Percentiles rank a stretch among this genome's conserved stretches.
Conservation (phyloP, 2,329 filamentous ascomycete genomes). For the Onygenales sp. region DNA sequence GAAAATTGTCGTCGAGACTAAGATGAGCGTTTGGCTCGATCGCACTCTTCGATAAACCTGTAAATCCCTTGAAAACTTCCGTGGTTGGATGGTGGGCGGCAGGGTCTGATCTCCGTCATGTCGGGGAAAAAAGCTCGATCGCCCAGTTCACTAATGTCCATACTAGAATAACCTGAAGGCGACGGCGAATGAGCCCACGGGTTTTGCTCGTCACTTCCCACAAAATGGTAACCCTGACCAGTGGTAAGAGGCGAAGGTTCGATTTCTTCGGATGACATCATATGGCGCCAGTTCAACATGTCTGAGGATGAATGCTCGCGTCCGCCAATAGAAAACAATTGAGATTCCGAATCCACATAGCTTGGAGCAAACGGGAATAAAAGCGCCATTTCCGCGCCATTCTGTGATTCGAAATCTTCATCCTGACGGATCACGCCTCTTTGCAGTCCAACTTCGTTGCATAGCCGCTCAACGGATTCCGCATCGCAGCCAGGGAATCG, state of each 20-base stretch:
- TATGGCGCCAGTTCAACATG: slow-evolving; percentile 47
- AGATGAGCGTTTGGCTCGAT: slow-evolving; percentile 35
- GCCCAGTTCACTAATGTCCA: slow-evolving; percentile 44
- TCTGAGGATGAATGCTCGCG: slow-evolving; percentile 25
- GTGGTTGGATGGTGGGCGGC: slow-evolving; percentile 40
- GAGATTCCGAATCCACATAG: slow-evolving; percentile 34
- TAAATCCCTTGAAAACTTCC: slow-evolving; percentile 58
- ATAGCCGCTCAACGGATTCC: slow-evolving; percentile 70
- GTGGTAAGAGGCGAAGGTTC: slow-evolving; percentile 16
- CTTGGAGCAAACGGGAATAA: slow-evolving; percentile 78
- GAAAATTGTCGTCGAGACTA: slow-evolving; percentile 8
- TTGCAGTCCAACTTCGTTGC: slow-evolving; percentile 75
- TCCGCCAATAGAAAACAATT: slow-evolving; percentile 35
- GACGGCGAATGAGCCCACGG: slow-evolving; percentile 38
- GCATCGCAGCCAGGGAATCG: slow-evolving; percentile 87
- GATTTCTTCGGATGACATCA: slow-evolving; percentile 39
- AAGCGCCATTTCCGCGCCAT: slow-evolving; percentile 64
- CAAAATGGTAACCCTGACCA: slow-evolving; percentile 30
- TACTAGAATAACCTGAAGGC: slow-evolving; percentile 48
- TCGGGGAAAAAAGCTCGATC: slow-evolving; percentile 32
- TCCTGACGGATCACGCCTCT: slow-evolving; percentile 75
- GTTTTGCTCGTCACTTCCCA: slow-evolving; percentile 38
- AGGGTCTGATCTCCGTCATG: slow-evolving; percentile 24
- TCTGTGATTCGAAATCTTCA: slow-evolving; percentile 57
- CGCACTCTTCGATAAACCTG: slow-evolving; percentile 55